Evolutionary conservation across 140 eudicot species (phyloP).

Genomic region (Artemisia princeps): DNA sequence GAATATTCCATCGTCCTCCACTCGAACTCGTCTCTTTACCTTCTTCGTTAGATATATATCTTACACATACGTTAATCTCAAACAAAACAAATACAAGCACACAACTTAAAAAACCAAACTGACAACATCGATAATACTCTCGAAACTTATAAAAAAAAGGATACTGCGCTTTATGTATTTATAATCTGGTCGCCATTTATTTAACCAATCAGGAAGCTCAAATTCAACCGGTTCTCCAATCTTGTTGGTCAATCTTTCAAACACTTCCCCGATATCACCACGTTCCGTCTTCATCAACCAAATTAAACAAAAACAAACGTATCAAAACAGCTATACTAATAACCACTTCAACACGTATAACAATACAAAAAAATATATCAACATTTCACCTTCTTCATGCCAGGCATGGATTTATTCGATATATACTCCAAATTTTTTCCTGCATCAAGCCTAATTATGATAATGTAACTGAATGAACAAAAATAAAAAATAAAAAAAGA

Average conservation of each 20-base stretch:
- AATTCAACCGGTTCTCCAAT: conserved; percentile 62
- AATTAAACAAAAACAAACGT: background rate
- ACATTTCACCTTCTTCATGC: conserved; percentile 29
- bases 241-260: conserved; percentile 44
- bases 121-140: background rate
- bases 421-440: too few species aligned
- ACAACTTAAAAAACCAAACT: conserved; percentile 1
- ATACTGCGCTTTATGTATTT: conserved; percentile 79
- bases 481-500: too few species aligned
- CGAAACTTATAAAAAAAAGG: conserved; percentile 25
- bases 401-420: conserved; percentile 29
- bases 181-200: conserved; percentile 47
- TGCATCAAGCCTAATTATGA: background rate
- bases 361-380: background rate
- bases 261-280: conserved; percentile 37
- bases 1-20: conserved; percentile 93
- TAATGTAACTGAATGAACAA: background rate
- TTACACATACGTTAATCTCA: conserved; percentile 35
- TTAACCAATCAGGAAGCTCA: conserved; percentile 64
- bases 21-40: conserved; percentile 65
- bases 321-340: background rate
- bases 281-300: conserved; percentile 20
- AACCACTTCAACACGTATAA: background rate
- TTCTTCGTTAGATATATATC: conserved; percentile 75
- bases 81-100: conserved; percentile 18